A percentile compares a stretch with the other conserved stretches of the same genome.
phyloP scores from a whole-genome alignment of 2,329 filamentous ascomycete species.

The Chalara sp. region DNA sequence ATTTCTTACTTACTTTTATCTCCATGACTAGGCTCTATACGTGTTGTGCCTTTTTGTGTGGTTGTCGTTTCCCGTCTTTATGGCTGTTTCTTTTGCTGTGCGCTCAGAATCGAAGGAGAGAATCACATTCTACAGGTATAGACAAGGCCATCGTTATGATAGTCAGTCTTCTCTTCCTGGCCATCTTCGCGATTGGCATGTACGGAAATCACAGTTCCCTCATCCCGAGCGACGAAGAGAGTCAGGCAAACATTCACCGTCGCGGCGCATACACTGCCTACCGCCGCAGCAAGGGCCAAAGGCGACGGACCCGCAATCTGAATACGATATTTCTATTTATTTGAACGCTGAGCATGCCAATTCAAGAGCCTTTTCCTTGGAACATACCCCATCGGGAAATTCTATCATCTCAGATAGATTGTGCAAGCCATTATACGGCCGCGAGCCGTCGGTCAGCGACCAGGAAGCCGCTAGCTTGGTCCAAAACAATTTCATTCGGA shows the following conservation, averaged over 20 bases:
- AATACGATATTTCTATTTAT: conserved; percentile 4
- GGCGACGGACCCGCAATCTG: conserved; percentile 9
- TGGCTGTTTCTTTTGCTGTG: conserved; percentile 15
- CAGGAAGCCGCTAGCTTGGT: conserved; percentile 18
- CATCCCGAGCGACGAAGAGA: conserved; percentile 8
- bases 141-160: conserved; percentile 6
- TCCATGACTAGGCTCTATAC: too few species aligned
- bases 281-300: conserved; percentile 8
- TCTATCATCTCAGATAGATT: conserved; percentile 24
- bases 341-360: conserved; percentile 6
- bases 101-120: not conserved
- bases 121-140: too few species aligned
- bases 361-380: conserved; percentile 19
- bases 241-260: conserved; percentile 8
- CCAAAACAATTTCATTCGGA: conserved; percentile 8
- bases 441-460: conserved; percentile 15
- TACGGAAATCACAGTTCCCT: conserved; percentile 4
- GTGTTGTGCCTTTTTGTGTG: too few species aligned
- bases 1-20: too few species aligned
- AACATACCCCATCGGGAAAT: conserved; percentile 24
- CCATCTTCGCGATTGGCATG: conserved; percentile 4
- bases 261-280: conserved; percentile 7
- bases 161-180: not conserved
- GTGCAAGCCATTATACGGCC: conserved; percentile 9
- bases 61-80: conserved; percentile 1